Evolutionary conservation across 345 rosid genomes (phyloP).

Genomic region (Eucalyptus guilfoylei): DNA sequence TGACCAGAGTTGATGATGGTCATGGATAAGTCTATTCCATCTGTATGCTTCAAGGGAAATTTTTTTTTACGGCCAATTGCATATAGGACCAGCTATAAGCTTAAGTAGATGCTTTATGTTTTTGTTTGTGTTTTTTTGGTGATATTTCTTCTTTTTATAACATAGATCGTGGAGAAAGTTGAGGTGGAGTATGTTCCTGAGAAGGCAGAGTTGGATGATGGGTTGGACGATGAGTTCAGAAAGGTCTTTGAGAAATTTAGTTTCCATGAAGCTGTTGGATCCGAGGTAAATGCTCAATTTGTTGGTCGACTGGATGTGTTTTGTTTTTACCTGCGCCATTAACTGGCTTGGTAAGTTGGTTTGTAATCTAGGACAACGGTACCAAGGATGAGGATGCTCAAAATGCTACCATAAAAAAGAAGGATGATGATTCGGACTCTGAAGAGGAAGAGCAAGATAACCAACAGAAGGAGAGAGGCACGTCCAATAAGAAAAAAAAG

Average conservation of each 20-base stretch:
- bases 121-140: background rate
- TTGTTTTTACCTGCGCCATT: background rate
- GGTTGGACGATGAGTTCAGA: slow-evolving; percentile 68
- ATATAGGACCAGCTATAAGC: background rate
- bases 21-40: background rate
- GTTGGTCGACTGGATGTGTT: background rate
- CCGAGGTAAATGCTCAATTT: slow-evolving; percentile 35
- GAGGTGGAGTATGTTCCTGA: slow-evolving; percentile 88
- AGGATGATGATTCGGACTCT: slow-evolving; percentile 50
- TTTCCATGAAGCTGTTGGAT: slow-evolving; percentile 34
- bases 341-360: background rate
- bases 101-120: background rate
- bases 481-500: slow-evolving; percentile 88
- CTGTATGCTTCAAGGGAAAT: background rate
- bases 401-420: slow-evolving; percentile 51
- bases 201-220: slow-evolving; percentile 72
- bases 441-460: slow-evolving; percentile 74
- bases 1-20: background rate
- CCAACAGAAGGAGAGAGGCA: slow-evolving; percentile 63
- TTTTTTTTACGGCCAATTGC: background rate
- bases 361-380: slow-evolving; percentile 39
- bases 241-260: slow-evolving; percentile 77
- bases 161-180: slow-evolving; percentile 57
- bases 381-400: slow-evolving; percentile 51
- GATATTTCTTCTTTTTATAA: background rate